Evolutionary conservation across 768 basidiomycete species (phyloP).

Genomic region (Leccinellum albellum): DNA sequence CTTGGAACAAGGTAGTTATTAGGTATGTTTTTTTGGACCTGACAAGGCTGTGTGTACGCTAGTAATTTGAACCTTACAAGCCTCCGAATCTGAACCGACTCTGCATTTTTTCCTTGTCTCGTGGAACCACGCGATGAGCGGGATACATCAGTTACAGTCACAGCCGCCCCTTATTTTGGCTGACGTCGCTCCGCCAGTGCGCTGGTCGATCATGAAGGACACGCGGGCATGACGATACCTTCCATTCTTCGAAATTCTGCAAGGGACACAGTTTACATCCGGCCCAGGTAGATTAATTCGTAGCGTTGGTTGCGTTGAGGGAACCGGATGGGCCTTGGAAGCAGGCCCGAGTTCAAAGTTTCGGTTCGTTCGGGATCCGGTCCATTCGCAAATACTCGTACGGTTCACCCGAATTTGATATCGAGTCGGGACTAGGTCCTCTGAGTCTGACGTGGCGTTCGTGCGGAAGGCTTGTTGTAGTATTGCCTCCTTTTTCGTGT

Average conservation of each 20-base stretch:
- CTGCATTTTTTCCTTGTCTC: background rate
- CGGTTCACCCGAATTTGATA: slow-evolving; percentile 2
- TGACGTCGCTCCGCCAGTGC: background rate
- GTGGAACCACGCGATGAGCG: background rate
- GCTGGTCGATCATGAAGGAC: slow-evolving; percentile 24
- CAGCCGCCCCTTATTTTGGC: background rate
- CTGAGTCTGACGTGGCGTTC: background rate
- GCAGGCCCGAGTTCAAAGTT: background rate
- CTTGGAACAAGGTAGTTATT: background rate
- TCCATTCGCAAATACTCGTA: background rate
- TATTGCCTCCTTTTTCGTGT: background rate
- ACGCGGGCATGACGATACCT: slow-evolving; percentile 1
- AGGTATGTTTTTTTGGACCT: background rate
- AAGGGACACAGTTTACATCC: background rate
- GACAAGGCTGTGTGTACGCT: background rate
- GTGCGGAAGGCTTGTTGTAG: background rate
- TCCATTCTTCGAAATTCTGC: slow-evolving; percentile 18
- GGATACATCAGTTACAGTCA: background rate
- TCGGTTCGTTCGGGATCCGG: background rate
- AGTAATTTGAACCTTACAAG: background rate
- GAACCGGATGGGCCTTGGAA: background rate
- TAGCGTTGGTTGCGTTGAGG: background rate
- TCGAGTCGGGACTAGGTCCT: background rate
- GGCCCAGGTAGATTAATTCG: background rate
- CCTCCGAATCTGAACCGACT: background rate